phyloP scores from a whole-genome alignment of 148 eudicot species.

The Rhododendron simsii region DNA sequence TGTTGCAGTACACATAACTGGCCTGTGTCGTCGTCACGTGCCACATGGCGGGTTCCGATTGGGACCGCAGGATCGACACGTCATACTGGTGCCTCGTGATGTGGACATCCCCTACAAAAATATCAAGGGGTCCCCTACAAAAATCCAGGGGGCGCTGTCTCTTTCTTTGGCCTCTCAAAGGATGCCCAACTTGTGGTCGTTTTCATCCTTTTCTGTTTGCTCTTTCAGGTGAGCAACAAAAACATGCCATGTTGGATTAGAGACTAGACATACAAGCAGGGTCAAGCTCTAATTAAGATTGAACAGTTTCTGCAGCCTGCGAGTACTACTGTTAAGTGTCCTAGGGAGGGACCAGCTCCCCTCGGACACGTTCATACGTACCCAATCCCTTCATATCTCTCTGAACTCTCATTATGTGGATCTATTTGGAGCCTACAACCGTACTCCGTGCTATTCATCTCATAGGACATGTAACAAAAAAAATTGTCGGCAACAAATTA shows the following conservation, averaged over 20 bases:
- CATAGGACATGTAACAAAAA: not conserved
- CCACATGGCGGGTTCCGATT: not conserved
- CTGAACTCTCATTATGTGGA: not conserved
- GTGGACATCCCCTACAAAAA: not conserved
- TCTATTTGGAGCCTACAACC: not conserved
- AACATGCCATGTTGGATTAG: not conserved
- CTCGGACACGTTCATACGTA: no score
- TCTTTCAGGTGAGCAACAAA: not conserved
- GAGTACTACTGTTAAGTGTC: not conserved
- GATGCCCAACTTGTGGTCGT: not conserved
- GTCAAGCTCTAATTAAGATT: not conserved
- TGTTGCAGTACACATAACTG: not conserved
- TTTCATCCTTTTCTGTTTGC: not conserved
- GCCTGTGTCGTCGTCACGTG: no score
- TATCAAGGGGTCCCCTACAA: not conserved
- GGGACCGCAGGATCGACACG: not conserved
- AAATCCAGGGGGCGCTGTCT: not conserved
- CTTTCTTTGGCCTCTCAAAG: conserved; percentile 2
- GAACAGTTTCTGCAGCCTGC: not conserved
- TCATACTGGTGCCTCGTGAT: not conserved
- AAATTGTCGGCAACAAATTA: not conserved
- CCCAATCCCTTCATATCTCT: no score
- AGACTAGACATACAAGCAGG: not conserved
- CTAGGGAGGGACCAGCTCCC: not conserved
- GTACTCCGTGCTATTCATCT: not conserved